Evolutionary conservation across 768 basidiomycete species (phyloP).

Genomic region (Tricholoma bakamatsutake): DNA sequence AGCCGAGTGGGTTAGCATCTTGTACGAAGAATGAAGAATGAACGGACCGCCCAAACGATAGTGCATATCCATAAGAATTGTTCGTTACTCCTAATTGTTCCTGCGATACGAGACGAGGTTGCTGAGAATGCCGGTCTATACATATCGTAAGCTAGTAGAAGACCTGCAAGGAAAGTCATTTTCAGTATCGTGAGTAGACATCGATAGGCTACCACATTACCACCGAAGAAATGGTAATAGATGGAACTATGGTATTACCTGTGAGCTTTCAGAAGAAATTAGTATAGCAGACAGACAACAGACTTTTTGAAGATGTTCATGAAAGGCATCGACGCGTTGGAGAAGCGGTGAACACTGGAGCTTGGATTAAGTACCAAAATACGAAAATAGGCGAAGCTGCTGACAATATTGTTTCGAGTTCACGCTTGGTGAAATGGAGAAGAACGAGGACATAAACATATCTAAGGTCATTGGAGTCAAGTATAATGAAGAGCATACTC

Average conservation of each 20-base stretch:
- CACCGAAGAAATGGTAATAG: slow-evolving; percentile 83
- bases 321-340: slow-evolving; percentile 89
- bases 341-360: slow-evolving; percentile 86
- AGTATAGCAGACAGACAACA: slow-evolving; percentile 13
- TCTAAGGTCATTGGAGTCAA: slow-evolving; percentile 22
- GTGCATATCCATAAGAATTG: slow-evolving; percentile 62
- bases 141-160: slow-evolving; percentile 72
- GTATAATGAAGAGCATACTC: neutral
- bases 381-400: slow-evolving; percentile 17
- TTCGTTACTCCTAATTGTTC: slow-evolving; percentile 58
- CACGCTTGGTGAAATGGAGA: slow-evolving; percentile 87
- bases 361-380: neutral
- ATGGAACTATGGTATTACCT: slow-evolving; percentile 50
- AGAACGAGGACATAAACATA: slow-evolving; percentile 72
- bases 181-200: neutral
- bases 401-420: slow-evolving; percentile 87
- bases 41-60: slow-evolving; percentile 71
- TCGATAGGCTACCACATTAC: slow-evolving; percentile 24
- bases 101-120: slow-evolving; percentile 52
- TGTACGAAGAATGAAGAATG: neutral
- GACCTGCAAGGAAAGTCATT: slow-evolving; percentile 34
- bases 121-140: slow-evolving; percentile 79
- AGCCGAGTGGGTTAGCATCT: slow-evolving; percentile 2
- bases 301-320: slow-evolving; percentile 88
- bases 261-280: neutral